Percentiles rank a stretch among this genome's conserved stretches.
These are phyloP conservation scores for Phaffia australis DNA, from an alignment of 768 basidiomycete species.

Conservation along the genomic window DNA sequence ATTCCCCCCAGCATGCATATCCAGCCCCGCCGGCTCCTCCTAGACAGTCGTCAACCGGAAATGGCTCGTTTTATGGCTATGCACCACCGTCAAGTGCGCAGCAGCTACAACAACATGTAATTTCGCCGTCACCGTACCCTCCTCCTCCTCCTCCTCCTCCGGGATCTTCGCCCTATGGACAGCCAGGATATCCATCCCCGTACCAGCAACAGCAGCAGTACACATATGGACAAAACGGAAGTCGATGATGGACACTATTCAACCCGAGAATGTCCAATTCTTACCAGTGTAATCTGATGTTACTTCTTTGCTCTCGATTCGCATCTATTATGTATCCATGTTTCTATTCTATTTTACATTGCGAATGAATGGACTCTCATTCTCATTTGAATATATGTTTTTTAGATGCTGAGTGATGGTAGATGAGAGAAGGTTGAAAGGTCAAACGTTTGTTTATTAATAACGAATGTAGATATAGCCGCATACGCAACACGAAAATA, in stretches of 20 bases:
- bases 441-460: too few relatives aligned
- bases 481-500: too few relatives aligned
- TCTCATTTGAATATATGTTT: too few relatives aligned
- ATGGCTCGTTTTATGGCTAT: conserved; percentile 50
- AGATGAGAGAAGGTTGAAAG: too few relatives aligned
- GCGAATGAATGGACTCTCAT: too few relatives aligned
- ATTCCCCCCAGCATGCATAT: conserved; percentile 32
- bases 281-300: conserved; percentile 3
- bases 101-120: conserved; percentile 62
- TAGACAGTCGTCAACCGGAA: conserved; percentile 58
- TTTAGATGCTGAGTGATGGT: too few relatives aligned
- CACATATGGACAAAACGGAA: conserved; percentile 63
- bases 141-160: conserved; percentile 51
- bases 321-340: not conserved
- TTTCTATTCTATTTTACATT: too few relatives aligned
- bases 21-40: conserved; percentile 5
- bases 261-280: conserved; percentile 35
- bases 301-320: not conserved
- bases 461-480: too few relatives aligned
- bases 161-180: not conserved
- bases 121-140: conserved; percentile 52
- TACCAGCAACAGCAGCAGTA: conserved; percentile 42
- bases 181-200: not conserved
- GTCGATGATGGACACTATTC: conserved; percentile 45
- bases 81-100: conserved; percentile 56